These are phyloP conservation scores for Spathaspora gorwiae DNA, from an alignment of 805 yeast genomes.

Conservation along the genomic window DNA sequence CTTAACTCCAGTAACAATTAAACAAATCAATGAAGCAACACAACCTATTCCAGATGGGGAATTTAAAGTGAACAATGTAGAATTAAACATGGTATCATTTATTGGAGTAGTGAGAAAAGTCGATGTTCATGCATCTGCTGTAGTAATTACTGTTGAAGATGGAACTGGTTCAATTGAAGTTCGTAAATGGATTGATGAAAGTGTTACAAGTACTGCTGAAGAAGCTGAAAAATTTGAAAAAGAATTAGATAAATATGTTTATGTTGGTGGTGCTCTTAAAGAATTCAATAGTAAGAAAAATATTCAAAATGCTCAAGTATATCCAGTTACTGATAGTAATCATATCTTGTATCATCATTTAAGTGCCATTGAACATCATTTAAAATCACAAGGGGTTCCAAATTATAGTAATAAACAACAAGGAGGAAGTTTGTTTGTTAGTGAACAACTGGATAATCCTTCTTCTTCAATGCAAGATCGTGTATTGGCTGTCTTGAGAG, in stretches of 20 bases:
- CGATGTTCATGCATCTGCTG: conserved; percentile 51
- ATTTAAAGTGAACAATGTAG: conserved; percentile 54
- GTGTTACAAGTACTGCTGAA: conserved; percentile 22
- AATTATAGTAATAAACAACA: conserved; percentile 9
- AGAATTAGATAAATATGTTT: conserved; percentile 54
- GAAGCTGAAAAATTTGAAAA: conserved; percentile 29
- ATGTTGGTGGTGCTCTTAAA: conserved; percentile 44
- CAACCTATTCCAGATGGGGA: conserved; percentile 67
- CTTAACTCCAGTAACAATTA: conserved; percentile 65
- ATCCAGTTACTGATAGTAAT: conserved; percentile 57
- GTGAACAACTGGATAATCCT: conserved; percentile 21
- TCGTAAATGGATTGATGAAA: conserved; percentile 53
- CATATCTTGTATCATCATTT: conserved; percentile 65
- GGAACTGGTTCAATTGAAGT: conserved; percentile 66
- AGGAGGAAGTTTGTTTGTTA: conserved; percentile 21
- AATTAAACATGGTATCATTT: conserved; percentile 57
- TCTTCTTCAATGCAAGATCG: conserved; percentile 34
- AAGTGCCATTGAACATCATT: conserved; percentile 55
- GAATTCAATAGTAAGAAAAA: conserved; percentile 62
- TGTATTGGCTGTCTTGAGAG: conserved; percentile 45
- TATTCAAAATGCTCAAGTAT: conserved; percentile 59
- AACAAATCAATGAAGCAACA: conserved; percentile 59
- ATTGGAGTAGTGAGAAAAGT: conserved; percentile 70
- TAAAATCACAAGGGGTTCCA: conserved; percentile 50
- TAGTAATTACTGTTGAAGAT: conserved; percentile 63